Evolutionary conservation across 306 rosid species (phyloP), one percentile per base, ranked within the genome.

Genomic region (Pueraria montana): DNA sequence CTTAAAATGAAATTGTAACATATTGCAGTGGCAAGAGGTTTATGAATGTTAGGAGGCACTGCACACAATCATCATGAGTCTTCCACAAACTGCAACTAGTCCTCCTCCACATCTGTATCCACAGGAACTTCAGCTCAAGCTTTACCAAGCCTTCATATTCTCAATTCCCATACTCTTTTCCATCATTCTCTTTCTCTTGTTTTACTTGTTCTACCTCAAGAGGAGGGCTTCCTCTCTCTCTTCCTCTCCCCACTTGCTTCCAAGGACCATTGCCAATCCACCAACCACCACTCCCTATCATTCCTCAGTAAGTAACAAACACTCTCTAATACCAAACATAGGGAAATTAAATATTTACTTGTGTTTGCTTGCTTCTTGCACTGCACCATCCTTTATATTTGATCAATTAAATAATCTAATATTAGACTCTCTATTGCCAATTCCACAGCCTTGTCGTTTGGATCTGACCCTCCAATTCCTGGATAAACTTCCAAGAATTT

Each of bases 81-180:
- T 67, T 77, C 89, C 93, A 78, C 80, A 91, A 87, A 79, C 83
- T 78, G 73, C 90, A 85, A 76, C 14, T 10, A 76, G 30, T 27
- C 75, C 49, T 23, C 74, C 93, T 79, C 76, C 96, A 71, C 93
- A 88, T 76, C 89, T 91, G 56, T 91, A 90, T 82, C 91, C 97
- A 52, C 90, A 89, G 40, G 97, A 93, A 26, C 91, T 95, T 68
- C 98, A 95, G 82, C 91, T 95, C 3, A 93, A 93, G 80, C 94
- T 95, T 58, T 95, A 95, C 76, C 98, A 95, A 24, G 98, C 98
- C 75, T 95, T 95, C 92, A 94, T 94, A 72, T 95, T 95, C 87
- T 95, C 98, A 53, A 95, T 95, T 65, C 98, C 98, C 1, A 89
- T 95, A 67, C 97, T 95, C 45, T 93, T 95, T 50, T 91, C 97